Evolutionary conservation across 345 rosid genomes (phyloP).

Genomic region (Hirschfeldia incana): DNA sequence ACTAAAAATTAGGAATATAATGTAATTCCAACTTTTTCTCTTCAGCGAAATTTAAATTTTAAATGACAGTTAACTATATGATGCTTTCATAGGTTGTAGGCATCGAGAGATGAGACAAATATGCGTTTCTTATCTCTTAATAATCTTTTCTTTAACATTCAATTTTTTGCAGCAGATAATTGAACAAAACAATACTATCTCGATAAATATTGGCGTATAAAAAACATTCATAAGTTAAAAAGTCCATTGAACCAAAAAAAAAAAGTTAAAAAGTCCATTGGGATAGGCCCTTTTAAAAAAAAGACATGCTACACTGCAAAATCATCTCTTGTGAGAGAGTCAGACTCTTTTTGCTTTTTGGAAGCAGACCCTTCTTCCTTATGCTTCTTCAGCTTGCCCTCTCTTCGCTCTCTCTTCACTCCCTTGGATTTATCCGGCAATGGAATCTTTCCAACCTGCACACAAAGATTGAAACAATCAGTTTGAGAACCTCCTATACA

Average conservation of each 20-base stretch:
- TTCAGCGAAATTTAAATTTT: neutral
- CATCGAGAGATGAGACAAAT: neutral
- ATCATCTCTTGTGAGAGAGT: constrained; percentile 31
- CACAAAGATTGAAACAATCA: constrained; percentile 17
- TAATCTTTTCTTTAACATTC: neutral
- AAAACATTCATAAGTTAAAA: constrained; percentile 6
- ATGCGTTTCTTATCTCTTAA: neutral
- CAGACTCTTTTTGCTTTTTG: constrained; percentile 66
- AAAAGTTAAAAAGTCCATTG: neutral
- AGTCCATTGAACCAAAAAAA: neutral
- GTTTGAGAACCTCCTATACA: neutral
- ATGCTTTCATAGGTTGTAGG: neutral
- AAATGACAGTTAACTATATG: neutral
- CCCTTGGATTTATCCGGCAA: constrained; percentile 80
- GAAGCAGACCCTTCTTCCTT: constrained; percentile 39
- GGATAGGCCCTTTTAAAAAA: neutral
- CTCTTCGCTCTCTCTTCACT: constrained; percentile 89
- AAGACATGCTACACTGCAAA: constrained; percentile 19
- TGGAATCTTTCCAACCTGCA: constrained; percentile 60
- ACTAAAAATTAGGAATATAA: too few species aligned
- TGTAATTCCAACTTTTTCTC: too few species aligned
- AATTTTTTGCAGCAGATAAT: neutral
- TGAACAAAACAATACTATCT: constrained; percentile 12
- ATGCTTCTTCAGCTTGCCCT: constrained; percentile 56
- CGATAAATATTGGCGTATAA: constrained; percentile 3